Evolutionary conservation across 163 green algal species (phyloP), one percentile per base, ranked within the genome.

Genomic region (Prototheca wickerhamii): DNA sequence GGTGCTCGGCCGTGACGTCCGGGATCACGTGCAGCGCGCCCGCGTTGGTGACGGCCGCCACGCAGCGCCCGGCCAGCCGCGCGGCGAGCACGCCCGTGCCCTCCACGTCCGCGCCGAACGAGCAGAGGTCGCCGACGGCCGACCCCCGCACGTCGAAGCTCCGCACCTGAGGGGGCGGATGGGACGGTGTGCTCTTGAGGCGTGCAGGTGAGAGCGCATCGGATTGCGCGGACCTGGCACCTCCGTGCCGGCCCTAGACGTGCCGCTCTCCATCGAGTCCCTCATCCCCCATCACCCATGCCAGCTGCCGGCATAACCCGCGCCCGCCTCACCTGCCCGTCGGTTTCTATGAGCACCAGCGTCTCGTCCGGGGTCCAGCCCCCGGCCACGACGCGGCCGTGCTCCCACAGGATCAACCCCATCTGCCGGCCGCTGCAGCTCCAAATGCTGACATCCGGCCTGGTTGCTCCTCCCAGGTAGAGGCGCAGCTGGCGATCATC

Each of bases 401-500:
- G 71, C 29, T 91, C 82, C 84, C 88, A 97, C 50, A 87, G 35
- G 32, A 91, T 81, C 3, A 69, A 71, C 0, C 76, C 83, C 65
- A 88, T 58, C n/a, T 66, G 34, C 29, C 18, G 32, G 0, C 87
- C 87, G 5, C 80, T 63, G 2, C 64, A 64, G 23, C 55, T 85
- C 71, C 82, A 91, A 0, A 89, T 84, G 17, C 80, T 76, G 2
- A 95, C 64, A 35, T 73, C 65, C 2, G 65, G 55, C 30, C 30
- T 40, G 32, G 65, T 25, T 18, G 44, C 29, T 2, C 64, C 32
- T 2, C 70, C 69, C 28, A 95, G 60, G 29, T 72, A 69, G 4
- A 90, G 63, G 25, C 94, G 76, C 21, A 93, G 67, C 59, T 89
- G 85, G 21, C 58, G 56, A 34, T 95, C 87, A 70, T 97, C 89